phyloP scores from a whole-genome alignment of 805 yeast species.

The Suhomyces pyralidae region DNA sequence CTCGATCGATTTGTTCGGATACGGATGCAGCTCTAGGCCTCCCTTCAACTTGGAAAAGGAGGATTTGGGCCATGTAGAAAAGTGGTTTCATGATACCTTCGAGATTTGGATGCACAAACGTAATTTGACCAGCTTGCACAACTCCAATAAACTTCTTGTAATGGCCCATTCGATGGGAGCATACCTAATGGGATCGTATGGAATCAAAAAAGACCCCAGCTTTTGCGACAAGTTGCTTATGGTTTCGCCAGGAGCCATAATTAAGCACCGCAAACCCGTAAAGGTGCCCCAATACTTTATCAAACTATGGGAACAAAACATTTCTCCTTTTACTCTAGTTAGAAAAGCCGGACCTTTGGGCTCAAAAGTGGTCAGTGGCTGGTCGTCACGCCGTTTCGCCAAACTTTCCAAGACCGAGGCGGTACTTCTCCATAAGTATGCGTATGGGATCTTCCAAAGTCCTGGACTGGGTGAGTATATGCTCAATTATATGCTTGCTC shows the following conservation, averaged over 20 bases:
- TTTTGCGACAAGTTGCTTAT: conserved; percentile 67
- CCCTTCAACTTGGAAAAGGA: conserved; percentile 47
- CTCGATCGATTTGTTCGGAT: conserved; percentile 85
- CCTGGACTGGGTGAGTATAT: conserved; percentile 93
- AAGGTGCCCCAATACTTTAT: conserved; percentile 74
- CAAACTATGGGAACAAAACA: conserved; percentile 78
- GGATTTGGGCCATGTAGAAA: conserved; percentile 50
- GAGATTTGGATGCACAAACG: conserved; percentile 58
- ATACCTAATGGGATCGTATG: conserved; percentile 68
- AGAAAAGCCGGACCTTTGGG: conserved; percentile 80
- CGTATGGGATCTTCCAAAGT: conserved; percentile 80
- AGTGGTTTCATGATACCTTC: conserved; percentile 63
- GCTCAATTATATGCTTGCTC: conserved; percentile 75
- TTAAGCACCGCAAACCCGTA: conserved; percentile 42
- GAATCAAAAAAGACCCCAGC: conserved; percentile 52
- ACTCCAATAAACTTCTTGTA: conserved; percentile 45
- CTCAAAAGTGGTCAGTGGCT: conserved; percentile 79
- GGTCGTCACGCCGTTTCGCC: conserved; percentile 83
- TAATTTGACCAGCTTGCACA: conserved; percentile 30
- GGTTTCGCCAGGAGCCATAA: conserved; percentile 89
- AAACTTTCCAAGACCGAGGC: conserved; percentile 46
- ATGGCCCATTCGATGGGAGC: conserved; percentile 95
- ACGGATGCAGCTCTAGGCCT: conserved; percentile 86
- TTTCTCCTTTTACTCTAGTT: conserved; percentile 81
- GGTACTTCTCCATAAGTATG: conserved; percentile 65